Conservation (phyloP, 208 protist genomes). For the Wallacemonas sp. region DNA sequence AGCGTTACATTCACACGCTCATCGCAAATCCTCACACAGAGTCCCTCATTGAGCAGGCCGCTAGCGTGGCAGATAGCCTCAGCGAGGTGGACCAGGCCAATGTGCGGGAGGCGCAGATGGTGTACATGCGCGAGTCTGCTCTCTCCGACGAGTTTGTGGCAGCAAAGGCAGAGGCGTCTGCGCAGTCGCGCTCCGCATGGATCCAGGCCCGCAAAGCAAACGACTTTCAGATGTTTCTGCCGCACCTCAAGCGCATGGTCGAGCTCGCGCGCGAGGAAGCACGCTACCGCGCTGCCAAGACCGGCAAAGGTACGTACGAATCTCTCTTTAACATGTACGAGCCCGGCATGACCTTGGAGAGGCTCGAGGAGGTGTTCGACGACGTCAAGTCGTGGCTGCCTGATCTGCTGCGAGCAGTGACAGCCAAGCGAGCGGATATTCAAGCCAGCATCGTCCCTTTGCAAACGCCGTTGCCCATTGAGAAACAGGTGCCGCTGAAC, state of each 20-base stretch:
- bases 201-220: conserved; percentile 33
- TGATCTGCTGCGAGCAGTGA: conserved; percentile 31
- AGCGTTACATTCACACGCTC: conserved; percentile 22
- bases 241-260: conserved; percentile 43
- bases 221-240: conserved; percentile 36
- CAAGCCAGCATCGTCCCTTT: conserved; percentile 17
- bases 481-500: conserved; percentile 33
- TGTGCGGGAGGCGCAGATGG: conserved; percentile 36
- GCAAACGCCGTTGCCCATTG: conserved; percentile 32
- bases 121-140: conserved; percentile 18
- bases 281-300: conserved; percentile 18
- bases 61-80: conserved; percentile 14
- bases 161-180: conserved; percentile 24
- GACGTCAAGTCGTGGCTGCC: conserved; percentile 50
- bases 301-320: conserved; percentile 40
- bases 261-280: conserved; percentile 33
- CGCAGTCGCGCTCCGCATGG: conserved; percentile 36
- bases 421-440: conserved; percentile 33
- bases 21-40: conserved; percentile 23
- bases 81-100: conserved; percentile 35
- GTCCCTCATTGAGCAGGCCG: conserved; percentile 25
- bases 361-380: conserved; percentile 42
- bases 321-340: conserved; percentile 57
- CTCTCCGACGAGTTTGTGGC: conserved; percentile 34
- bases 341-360: conserved; percentile 39